These are phyloP conservation scores for Fomes fomentarius DNA, from an alignment of 1,284 basidiomycete species.

Conservation along the genomic window DNA sequence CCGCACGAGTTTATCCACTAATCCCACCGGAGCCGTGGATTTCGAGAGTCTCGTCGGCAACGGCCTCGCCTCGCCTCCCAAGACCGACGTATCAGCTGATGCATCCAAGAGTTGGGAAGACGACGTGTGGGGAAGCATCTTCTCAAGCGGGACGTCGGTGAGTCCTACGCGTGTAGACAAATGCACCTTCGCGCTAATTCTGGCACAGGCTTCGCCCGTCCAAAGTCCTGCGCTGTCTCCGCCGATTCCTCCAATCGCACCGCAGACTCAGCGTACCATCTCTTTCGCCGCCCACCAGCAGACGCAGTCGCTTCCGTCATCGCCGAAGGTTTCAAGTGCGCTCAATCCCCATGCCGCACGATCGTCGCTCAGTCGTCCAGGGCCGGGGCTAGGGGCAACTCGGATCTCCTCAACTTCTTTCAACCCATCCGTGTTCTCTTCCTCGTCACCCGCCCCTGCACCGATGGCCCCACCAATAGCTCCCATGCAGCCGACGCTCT, in stretches of 20 bases:
- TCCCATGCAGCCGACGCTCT: slow-evolving; percentile 17
- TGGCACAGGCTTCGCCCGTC: slow-evolving; percentile 22
- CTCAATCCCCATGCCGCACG: slow-evolving; percentile 21
- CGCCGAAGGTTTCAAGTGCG: slow-evolving; percentile 36
- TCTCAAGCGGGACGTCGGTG: slow-evolving; percentile 48
- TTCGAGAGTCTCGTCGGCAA: slow-evolving; percentile 76
- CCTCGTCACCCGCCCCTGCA: slow-evolving; percentile 21
- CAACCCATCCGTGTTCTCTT: slow-evolving; percentile 36
- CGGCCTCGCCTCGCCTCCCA: slow-evolving; percentile 41
- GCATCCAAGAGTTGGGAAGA: slow-evolving; percentile 64
- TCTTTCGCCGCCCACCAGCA: slow-evolving; percentile 30
- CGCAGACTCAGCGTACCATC: slow-evolving; percentile 7
- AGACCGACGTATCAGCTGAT: slow-evolving; percentile 49
- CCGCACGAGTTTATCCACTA: slow-evolving; percentile 31
- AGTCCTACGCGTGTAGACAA: slow-evolving; percentile 5
- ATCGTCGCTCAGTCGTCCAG: slow-evolving; percentile 32
- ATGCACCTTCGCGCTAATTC: not conserved
- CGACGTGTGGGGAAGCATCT: slow-evolving; percentile 80
- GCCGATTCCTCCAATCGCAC: not conserved
- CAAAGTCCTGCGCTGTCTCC: slow-evolving; percentile 29
- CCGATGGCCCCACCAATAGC: slow-evolving; percentile 17
- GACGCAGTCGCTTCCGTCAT: slow-evolving; percentile 44
- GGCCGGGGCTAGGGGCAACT: slow-evolving; percentile 43
- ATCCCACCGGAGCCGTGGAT: slow-evolving; percentile 52
- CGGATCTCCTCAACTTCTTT: slow-evolving; percentile 40